Conservation (phyloP, 2,329 filamentous ascomycete species). For the Leptographium galeiforme region DNA sequence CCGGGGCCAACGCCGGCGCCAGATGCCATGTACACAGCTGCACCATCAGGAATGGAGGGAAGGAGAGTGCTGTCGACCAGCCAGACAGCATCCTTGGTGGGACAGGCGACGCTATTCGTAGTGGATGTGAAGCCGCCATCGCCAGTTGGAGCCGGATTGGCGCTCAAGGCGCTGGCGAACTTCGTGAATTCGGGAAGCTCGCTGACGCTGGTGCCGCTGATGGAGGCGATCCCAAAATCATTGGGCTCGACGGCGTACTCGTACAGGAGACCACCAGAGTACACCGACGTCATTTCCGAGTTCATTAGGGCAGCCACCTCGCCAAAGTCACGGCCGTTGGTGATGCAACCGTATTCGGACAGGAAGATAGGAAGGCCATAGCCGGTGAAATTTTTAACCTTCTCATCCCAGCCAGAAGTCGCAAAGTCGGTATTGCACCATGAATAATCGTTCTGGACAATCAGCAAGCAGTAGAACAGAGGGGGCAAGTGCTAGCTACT, state of each 20-base stretch:
- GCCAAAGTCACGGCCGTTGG: conserved; percentile 66
- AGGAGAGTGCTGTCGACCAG: conserved; percentile 35
- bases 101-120: conserved; percentile 34
- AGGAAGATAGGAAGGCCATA: conserved; percentile 89
- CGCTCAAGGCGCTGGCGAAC: conserved; percentile 33
- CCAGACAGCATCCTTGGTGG: conserved; percentile 34
- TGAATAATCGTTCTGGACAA: conserved; percentile 60
- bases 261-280: conserved; percentile 93
- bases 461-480: not conserved
- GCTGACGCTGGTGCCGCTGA: conserved; percentile 40
- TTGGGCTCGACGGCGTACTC: conserved; percentile 77
- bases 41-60: conserved; percentile 36
- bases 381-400: conserved; percentile 75
- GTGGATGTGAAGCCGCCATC: conserved; percentile 34
- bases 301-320: conserved; percentile 73
- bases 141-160: conserved; percentile 37
- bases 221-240: conserved; percentile 65
- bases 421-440: conserved; percentile 65
- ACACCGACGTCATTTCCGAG: conserved; percentile 71
- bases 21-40: conserved; percentile 37
- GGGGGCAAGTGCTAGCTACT: conserved; percentile 8
- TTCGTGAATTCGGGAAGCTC: conserved; percentile 49
- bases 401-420: conserved; percentile 68
- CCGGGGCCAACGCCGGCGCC: conserved; percentile 42
- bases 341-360: conserved; percentile 86